Conservation (phyloP, 768 basidiomycete genomes). For the Leccinum subgranulosum region DNA sequence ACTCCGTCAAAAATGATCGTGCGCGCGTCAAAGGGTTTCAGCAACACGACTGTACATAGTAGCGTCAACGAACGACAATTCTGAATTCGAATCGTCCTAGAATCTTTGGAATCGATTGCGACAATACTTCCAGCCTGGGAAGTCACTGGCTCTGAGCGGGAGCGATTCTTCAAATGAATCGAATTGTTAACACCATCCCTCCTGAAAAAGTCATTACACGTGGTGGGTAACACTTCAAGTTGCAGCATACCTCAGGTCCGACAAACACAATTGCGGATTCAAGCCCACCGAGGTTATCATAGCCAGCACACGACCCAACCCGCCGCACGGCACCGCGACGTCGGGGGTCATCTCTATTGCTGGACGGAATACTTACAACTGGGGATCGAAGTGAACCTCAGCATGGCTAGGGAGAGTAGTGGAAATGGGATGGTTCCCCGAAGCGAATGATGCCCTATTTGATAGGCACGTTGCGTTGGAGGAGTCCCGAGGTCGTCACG, state of each 20-base stretch:
- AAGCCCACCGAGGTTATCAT: conserved; percentile 47
- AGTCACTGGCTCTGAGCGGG: too few species aligned
- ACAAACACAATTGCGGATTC: too few species aligned
- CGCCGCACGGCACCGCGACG: conserved; percentile 69
- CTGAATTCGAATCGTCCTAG: conserved; percentile 1
- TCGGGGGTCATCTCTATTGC: conserved; percentile 66
- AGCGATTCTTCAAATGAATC: too few species aligned
- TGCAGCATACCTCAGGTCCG: too few species aligned
- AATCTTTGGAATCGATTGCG: too few species aligned
- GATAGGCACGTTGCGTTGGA: neutral
- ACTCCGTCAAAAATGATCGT: too few species aligned
- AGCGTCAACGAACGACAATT: too few species aligned
- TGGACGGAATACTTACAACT: conserved; percentile 50
- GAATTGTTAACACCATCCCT: conserved; percentile 42
- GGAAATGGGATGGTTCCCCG: conserved; percentile 64
- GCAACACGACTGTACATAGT: too few species aligned
- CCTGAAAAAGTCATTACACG: conserved; percentile 60
- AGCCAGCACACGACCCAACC: conserved; percentile 56
- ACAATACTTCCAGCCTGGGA: too few species aligned
- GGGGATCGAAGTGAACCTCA: conserved; percentile 62
- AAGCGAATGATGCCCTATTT: conserved; percentile 3
- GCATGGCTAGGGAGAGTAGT: conserved; percentile 54
- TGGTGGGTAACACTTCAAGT: conserved; percentile 37
- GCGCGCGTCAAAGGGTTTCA: too few species aligned
- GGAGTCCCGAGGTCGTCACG: neutral